Conservation (phyloP, 129 eudicot species). For the Gnaphalium uliginosum region DNA sequence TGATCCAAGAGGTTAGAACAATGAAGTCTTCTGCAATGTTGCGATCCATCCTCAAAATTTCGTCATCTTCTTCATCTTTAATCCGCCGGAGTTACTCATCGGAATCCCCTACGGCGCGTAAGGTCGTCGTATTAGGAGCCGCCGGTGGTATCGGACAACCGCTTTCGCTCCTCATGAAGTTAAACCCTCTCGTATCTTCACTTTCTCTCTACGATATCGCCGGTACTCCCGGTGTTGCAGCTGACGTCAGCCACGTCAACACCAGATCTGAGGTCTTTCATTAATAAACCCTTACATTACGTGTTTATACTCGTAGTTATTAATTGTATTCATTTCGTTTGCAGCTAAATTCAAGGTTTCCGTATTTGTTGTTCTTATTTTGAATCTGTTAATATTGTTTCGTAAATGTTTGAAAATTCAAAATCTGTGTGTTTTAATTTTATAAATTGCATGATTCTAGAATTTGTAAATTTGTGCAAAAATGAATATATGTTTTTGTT, state of each 20-base stretch:
- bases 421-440: background rate
- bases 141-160: constrained; percentile 99
- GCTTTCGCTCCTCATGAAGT: constrained; percentile 66
- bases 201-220: constrained; percentile 68
- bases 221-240: constrained; percentile 58
- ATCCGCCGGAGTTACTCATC: constrained; percentile 46
- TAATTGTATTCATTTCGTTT: background rate
- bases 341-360: background rate
- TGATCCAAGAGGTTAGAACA: background rate
- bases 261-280: constrained; percentile 78
- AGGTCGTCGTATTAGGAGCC: constrained; percentile 38
- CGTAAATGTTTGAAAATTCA: background rate
- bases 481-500: constrained; percentile 15
- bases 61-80: constrained; percentile 20
- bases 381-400: background rate
- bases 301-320: background rate
- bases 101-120: constrained; percentile 35
- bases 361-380: background rate
- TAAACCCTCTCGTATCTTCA: constrained; percentile 83
- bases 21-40: constrained; percentile 48
- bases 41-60: constrained; percentile 48
- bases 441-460: background rate
- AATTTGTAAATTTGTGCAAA: background rate
- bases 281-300: background rate
- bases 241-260: constrained; percentile 93